These are phyloP conservation scores for Hygrophila difformis DNA, from an alignment of 257 asterid genomes.

Conservation along the genomic window DNA sequence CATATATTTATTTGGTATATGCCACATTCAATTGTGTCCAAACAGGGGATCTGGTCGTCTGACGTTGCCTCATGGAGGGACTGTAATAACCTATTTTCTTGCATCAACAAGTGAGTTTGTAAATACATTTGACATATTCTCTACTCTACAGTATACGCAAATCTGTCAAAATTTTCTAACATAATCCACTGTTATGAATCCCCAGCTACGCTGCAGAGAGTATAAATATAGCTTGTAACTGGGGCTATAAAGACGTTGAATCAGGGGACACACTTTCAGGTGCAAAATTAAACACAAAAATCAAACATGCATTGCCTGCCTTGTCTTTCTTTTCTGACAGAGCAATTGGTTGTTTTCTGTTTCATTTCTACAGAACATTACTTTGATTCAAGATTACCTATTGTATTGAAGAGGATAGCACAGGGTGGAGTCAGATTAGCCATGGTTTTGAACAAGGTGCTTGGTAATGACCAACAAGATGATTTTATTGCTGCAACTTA, in stretches of 20 bases:
- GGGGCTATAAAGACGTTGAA: conserved; percentile 72
- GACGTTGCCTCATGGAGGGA: conserved; percentile 78
- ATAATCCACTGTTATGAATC: neutral
- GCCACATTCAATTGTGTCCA: neutral
- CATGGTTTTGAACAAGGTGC: conserved; percentile 57
- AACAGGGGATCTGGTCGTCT: conserved; percentile 74
- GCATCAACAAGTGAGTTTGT: conserved; percentile 57
- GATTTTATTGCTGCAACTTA: conserved; percentile 30
- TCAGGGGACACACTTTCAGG: conserved; percentile 81
- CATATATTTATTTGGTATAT: no score
- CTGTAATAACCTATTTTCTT: conserved; percentile 42
- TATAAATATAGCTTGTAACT: conserved; percentile 67
- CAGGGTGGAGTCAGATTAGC: conserved; percentile 93
- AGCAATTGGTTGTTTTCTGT: neutral
- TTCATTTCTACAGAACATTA: conserved; percentile 42
- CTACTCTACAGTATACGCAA: neutral
- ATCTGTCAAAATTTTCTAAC: neutral
- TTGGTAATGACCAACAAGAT: conserved; percentile 26
- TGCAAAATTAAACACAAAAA: conserved; percentile 6
- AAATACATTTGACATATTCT: no score
- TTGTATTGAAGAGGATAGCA: conserved; percentile 82
- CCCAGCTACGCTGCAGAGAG: conserved; percentile 78
- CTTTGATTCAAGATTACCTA: conserved; percentile 64
- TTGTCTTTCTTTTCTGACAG: neutral
- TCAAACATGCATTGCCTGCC: neutral